Percentiles rank a stretch among this genome's conserved stretches.
phyloP scores from a whole-genome alignment of 345 rosid genomes.

The Corchorus capsularis region DNA sequence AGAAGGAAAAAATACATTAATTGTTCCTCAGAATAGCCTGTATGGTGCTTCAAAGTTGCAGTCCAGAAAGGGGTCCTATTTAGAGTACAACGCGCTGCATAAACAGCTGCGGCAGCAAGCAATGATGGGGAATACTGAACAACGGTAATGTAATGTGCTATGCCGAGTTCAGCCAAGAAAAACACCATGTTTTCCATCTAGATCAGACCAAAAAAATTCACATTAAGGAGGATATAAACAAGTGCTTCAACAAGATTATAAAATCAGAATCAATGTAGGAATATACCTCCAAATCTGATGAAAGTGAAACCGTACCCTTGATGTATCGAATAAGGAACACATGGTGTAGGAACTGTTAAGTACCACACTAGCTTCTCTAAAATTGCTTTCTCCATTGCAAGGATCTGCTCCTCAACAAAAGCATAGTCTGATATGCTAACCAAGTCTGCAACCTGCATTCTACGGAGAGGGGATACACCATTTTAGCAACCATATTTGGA shows the following conservation, averaged over 20 bases:
- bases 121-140: conserved; percentile 50
- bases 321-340: conserved; percentile 74
- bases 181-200: conserved; percentile 74
- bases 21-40: conserved; percentile 64
- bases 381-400: conserved; percentile 78
- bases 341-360: conserved; percentile 68
- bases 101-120: conserved; percentile 87
- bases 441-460: conserved; percentile 68
- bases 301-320: conserved; percentile 68
- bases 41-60: conserved; percentile 62
- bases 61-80: conserved; percentile 62
- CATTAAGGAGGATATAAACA: background rate
- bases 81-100: conserved; percentile 75
- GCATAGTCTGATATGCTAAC: conserved; percentile 83
- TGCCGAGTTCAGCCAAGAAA: conserved; percentile 70
- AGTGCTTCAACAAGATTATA: background rate
- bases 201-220: background rate
- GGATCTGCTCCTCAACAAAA: conserved; percentile 64
- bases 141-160: conserved; percentile 52
- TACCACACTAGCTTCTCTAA: conserved; percentile 72
- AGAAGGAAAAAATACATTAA: conserved; percentile 43
- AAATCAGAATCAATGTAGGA: background rate
- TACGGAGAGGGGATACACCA: too few species aligned
- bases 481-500: too few species aligned
- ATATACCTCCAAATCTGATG: conserved; percentile 52